Conservation (phyloP, 345 rosid genomes). For the Salix caprea region DNA sequence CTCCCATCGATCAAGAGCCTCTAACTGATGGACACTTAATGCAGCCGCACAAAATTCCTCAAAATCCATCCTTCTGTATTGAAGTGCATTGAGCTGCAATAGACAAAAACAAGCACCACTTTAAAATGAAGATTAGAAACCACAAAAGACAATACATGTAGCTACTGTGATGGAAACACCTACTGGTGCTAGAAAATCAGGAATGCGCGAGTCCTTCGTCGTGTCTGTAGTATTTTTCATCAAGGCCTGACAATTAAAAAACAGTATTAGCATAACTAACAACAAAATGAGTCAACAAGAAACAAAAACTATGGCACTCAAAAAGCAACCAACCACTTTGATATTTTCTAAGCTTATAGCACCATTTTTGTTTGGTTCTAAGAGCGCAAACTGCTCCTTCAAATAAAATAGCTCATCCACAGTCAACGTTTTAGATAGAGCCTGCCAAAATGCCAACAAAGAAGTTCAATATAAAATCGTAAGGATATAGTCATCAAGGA, state of each 20-base stretch:
- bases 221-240: constrained; percentile 85
- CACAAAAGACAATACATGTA: not conserved
- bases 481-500: not conserved
- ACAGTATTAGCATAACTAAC: constrained; percentile 9
- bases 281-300: not conserved
- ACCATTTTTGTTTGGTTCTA: constrained; percentile 71
- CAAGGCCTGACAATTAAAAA: constrained; percentile 55
- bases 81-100: constrained; percentile 75
- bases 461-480: not conserved
- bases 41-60: constrained; percentile 98
- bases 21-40: constrained; percentile 84
- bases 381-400: constrained; percentile 64
- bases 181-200: constrained; percentile 85
- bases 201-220: constrained; percentile 82
- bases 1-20: constrained; percentile 88
- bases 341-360: constrained; percentile 66
- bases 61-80: constrained; percentile 84
- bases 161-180: constrained; percentile 10
- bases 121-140: not conserved
- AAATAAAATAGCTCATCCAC: constrained; percentile 66
- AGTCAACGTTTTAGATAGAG: constrained; percentile 74
- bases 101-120: not conserved
- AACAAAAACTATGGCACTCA: not conserved
- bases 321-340: constrained; percentile 44
- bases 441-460: constrained; percentile 45